Evolutionary conservation across 2,329 filamentous ascomycete genomes (phyloP).

Genomic region (Gnomoniopsis sp.): DNA sequence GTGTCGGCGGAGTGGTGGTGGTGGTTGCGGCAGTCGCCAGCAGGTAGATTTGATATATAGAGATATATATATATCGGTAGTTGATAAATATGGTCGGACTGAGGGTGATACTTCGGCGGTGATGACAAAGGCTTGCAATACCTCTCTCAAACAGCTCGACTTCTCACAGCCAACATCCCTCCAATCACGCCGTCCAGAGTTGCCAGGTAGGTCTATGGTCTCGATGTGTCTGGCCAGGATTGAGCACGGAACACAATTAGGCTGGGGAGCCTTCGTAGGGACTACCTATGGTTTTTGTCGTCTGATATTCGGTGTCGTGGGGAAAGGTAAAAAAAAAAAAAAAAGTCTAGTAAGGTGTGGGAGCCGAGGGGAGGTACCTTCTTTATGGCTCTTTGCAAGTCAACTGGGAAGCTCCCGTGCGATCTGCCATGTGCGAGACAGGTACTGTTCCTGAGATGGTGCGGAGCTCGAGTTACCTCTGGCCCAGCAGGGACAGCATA

Average conservation of each 20-base stretch:
- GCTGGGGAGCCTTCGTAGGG: neutral
- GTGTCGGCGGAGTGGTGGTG: constrained; percentile 28
- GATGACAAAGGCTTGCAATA: constrained; percentile 18
- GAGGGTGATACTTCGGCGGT: neutral
- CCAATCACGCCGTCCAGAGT: constrained; percentile 9
- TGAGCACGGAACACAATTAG: neutral
- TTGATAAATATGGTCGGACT: constrained; percentile 15
- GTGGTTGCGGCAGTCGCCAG: constrained; percentile 9
- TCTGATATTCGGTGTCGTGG: constrained; percentile 41
- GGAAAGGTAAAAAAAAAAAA: constrained; percentile 27
- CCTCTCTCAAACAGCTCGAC: constrained; percentile 7
- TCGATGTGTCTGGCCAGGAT: neutral
- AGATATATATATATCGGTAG: neutral
- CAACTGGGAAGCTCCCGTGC: constrained; percentile 44
- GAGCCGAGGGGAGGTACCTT: constrained; percentile 38
- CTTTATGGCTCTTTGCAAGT: constrained; percentile 37
- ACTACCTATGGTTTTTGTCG: constrained; percentile 35
- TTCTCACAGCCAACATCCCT: constrained; percentile 9
- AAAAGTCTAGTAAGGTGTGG: constrained; percentile 27
- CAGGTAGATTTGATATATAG: too few relatives aligned
- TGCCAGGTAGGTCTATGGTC: neutral
- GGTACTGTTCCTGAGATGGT: constrained; percentile 43
- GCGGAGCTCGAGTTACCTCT: constrained; percentile 41
- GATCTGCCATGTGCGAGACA: constrained; percentile 47
- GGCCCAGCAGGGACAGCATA: constrained; percentile 50